Evolutionary conservation across 1,284 basidiomycete genomes (phyloP), one percentile per base, ranked within the genome.

Genomic region (Ganoderma lingzhi): DNA sequence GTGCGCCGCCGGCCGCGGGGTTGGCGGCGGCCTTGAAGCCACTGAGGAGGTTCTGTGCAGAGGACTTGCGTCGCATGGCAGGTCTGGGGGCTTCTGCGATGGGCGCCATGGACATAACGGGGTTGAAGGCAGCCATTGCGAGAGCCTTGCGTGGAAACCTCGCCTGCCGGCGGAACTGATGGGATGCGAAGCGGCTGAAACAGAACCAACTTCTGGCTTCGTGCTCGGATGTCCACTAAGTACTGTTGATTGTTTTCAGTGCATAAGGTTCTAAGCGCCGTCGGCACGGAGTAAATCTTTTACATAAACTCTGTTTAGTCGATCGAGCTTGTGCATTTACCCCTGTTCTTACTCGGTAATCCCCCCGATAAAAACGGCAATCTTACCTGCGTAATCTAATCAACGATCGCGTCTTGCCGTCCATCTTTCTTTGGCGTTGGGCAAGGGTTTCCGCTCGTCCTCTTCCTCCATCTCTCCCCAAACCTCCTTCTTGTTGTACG

Each of bases 1-100:
- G 79, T 69, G 74, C 81, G 73, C 71, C 77, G 64, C 67, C 70
- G 5, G 76, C 68, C 62, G 74, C 63, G 60, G 76, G 73, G 59
- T 41, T 61, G 59, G 37, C 59, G 39, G 59, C 59, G 14, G 39
- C 59, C 77, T 92, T 94, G 86, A 93, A 93, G 60, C 90, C 90
- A n/a, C 88, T 88, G 48, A 95, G 85, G 64, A 95, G 84, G 80
- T 93, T 94, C 81, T 93, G 92, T 0, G 93, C 93, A 2, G 93
- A 94, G 23, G 92, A 93, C 82, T 95, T 95, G 73, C 93, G 88
- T 73, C 93, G 90, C 86, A 95, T 91, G 19, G 84, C 75, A 53
- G 93, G 92, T 70, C 91, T 87, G 73, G 78, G 79, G 66, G 68
- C 74, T 70, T 77, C 71, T 58, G 68, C 64, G 70, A 70, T 70